Evolutionary conservation across 1,284 basidiomycete species (phyloP), one percentile per base, ranked within the genome.

Genomic region (Flammula alnicola): DNA sequence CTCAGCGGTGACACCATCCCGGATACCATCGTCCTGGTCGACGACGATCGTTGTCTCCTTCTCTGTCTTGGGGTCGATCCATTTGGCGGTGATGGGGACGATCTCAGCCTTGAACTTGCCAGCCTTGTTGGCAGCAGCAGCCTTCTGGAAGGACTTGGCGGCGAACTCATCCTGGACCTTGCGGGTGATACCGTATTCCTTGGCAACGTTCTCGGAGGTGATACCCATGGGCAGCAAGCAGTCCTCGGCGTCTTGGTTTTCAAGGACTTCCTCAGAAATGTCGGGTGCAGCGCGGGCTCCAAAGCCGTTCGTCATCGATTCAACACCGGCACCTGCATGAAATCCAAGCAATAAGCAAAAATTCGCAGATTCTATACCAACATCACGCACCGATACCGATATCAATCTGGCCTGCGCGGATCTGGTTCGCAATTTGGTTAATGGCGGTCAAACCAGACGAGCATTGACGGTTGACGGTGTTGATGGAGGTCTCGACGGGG

Each of bases 191-290:
- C 78, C 75, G 72, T 79, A 95, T 55, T 93, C 80, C 36, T 77
- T 72, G 16, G 94, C 93, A 55, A 98, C 95, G 66, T 98, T 98
- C 77, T 98, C 96, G 19, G 93, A 97, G 42, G 95, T 96, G 74
- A 94, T 88, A 57, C 95, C 95, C 95, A 98, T 98, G 47, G 96
- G 96, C 56, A 96, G 79, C 16, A 96, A 78, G 72, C 95, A 98
- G 78, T 99, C 95, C 52, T 87, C 83, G 2, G 97, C 84, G 64
- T 94, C 88, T 60, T 87, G 78, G 71, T 83, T 85, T 54, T 82
- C 71, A 58, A 95, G 80, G 42, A 98, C 83, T 35, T 79, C 79
- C 26, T 96, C 90, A 8, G 93, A 95, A 74, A 84, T 88, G 41
- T 84, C 83, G 50, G 85, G 44, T 84, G 89, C 69, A 83, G 80